Evolutionary conservation across 202 grass and related monocot genomes (phyloP), one percentile per base, ranked within the genome.

Genomic region (Carex sylvatica): DNA sequence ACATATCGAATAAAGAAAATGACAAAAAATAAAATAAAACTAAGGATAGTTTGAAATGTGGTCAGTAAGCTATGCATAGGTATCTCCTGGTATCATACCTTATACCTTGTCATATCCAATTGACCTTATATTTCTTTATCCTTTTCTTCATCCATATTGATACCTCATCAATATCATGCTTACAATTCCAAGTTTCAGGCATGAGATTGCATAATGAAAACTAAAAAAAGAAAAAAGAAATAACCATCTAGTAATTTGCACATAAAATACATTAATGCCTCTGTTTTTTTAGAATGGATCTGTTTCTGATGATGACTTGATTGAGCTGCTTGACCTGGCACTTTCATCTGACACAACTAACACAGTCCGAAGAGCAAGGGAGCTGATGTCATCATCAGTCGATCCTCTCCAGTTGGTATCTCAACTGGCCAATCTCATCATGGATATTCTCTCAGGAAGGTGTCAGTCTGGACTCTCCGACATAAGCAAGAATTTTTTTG

Each of bases 371-470:
- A 90, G 85, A 74, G 91, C 96, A 74, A 89, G 92, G 84, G 91
- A 98, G 82, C 90, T 98, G 85, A 98, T 98, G 96, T 85, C 86
- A 68, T 91, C 96, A 8, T 85, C 90, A 38, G 74, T 95, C 77
- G 96, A 98, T 90, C 96, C 96, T 88, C 83, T 98, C 40, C 96
- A 98, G 89, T 85, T 98, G 74, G 92, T 98, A 36, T 98, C 96
- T 87, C 96, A 98, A 87, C 83, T 98, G 87, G 92, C 96, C 69
- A 98, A 98, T 86, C 91, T 98, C 71, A 98, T 98, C 80, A 98
- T 98, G 96, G 96, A 98, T 84, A 98, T 95, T 79, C 91, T 98
- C 61, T 89, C 91, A 3, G 96, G 96, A 36, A 83, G 87, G 70
- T 90, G 93, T 42, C 89, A 97, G 65, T 93, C 87, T 78, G 86